Conservation (phyloP, 805 yeast genomes). For the Priceomyces castillae region DNA sequence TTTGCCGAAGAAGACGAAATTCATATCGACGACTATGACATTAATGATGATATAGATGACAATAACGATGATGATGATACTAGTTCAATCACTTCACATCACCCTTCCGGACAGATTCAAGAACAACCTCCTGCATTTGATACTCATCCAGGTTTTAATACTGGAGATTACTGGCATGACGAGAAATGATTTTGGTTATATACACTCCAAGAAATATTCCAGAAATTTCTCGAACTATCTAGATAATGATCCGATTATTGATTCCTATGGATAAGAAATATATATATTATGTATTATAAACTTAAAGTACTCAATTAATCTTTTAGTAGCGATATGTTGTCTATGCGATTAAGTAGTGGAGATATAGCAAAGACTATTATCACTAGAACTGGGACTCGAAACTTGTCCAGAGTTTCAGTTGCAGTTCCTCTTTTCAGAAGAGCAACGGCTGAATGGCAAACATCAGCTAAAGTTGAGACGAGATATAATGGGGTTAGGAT, state of each 20-base stretch:
- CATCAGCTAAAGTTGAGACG: neutral
- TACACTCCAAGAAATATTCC: slow-evolving; percentile 5
- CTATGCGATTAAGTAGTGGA: neutral
- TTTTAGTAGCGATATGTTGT: neutral
- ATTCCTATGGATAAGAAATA: neutral
- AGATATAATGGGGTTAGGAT: neutral
- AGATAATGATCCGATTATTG: slow-evolving; percentile 5
- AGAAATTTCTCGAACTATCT: slow-evolving; percentile 16
- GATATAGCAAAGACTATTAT: neutral
- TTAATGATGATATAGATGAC: slow-evolving; percentile 7
- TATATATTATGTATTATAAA: neutral
- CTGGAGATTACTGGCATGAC: slow-evolving; percentile 50
- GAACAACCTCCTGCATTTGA: slow-evolving; percentile 41
- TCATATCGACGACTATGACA: slow-evolving; percentile 1
- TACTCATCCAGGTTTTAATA: slow-evolving; percentile 43
- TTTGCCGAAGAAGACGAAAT: neutral
- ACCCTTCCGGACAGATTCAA: slow-evolving; percentile 7
- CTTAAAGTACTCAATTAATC: too few relatives aligned
- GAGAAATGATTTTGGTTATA: slow-evolving; percentile 3
- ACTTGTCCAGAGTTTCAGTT: neutral
- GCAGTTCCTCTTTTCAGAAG: neutral
- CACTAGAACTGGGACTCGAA: neutral
- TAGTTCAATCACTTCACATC: slow-evolving; percentile 2
- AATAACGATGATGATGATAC: slow-evolving; percentile 9
- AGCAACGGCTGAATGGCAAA: neutral